Percentiles rank a stretch among this genome's conserved stretches.
phyloP scores from a whole-genome alignment of 2,329 filamentous ascomycete genomes.

The Colletotrichum endophyticum region DNA sequence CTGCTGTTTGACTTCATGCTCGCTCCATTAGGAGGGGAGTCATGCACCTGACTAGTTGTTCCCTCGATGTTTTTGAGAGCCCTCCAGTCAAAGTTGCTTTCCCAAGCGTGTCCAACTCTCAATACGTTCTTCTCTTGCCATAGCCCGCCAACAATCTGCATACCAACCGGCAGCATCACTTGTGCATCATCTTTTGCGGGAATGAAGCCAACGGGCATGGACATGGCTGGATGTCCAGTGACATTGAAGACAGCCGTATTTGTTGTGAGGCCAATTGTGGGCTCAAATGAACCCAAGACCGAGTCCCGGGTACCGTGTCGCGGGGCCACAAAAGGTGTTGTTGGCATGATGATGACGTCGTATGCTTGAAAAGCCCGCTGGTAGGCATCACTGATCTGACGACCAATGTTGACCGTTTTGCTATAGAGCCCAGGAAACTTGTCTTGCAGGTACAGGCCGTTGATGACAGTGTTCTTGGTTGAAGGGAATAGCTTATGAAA shows the following conservation, averaged over 20 bases:
- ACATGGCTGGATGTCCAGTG: conserved; percentile 61
- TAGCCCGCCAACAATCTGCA: conserved; percentile 59
- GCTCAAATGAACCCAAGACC: conserved; percentile 49
- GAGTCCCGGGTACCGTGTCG: conserved; percentile 42
- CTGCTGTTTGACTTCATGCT: background rate
- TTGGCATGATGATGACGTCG: conserved; percentile 54
- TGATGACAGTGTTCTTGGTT: conserved; percentile 60
- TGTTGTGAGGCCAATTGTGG: conserved; percentile 56
- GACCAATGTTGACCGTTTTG: conserved; percentile 53
- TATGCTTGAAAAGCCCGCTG: conserved; percentile 42
- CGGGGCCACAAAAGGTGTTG: conserved; percentile 51
- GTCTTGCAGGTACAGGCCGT: conserved; percentile 50
- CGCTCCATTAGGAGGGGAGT: background rate
- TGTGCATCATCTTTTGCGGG: conserved; percentile 40
- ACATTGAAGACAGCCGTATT: conserved; percentile 64
- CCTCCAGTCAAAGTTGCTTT: conserved; percentile 49
- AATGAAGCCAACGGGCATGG: conserved; percentile 54
- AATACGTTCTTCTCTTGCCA: conserved; percentile 55
- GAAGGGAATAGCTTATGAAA: conserved; percentile 57
- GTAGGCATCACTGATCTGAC: conserved; percentile 51
- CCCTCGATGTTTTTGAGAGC: background rate
- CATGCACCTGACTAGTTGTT: background rate
- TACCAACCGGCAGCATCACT: conserved; percentile 52
- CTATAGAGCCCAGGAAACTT: conserved; percentile 50
- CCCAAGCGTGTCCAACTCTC: conserved; percentile 44